Evolutionary conservation across 768 basidiomycete genomes (phyloP), one percentile per base, ranked within the genome.

Genomic region (Termitomyces sp.): DNA sequence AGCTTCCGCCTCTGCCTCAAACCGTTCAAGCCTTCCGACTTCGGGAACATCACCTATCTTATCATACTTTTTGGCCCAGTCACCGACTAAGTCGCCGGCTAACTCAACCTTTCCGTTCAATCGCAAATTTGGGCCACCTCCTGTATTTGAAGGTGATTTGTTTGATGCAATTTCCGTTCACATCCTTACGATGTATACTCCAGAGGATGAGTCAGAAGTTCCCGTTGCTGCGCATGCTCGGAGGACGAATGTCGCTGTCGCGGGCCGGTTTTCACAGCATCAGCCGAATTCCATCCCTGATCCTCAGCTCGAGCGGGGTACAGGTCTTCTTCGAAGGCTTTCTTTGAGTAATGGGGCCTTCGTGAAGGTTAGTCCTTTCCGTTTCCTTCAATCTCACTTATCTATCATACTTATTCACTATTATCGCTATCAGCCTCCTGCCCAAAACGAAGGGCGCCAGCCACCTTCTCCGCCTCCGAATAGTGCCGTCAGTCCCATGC

Each of bases 21-120:
- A 80, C 3, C 76, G 76, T 46, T 65, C 84, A 48, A 72, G 77
- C 7, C 66, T 78, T 10, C 72, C 78, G 6, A 83, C 85, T 4
- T 81, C 87, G 6, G 80, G 82, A 7, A 78, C 77, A 5, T 89
- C 89, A 4, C 90, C 90, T 47, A 86, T 90, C 54, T 71, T 91
- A 51, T 82, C 83, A 56, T 85, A 87, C 68, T 86, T 88, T 70
- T 68, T 90, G 43, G 75, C 76, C 51, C 83, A 86, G 62, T 82
- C 85, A 2, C 84, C 87, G 10, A 73, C 84, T 14, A 85, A 83
- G 64, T 64, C 76, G 0, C 71, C 75, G 14, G 64, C 65, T 45
- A 69, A 74, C 14, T 69, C 76, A 4, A 82, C 84, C 8, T 85
- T 86, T 66, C 86, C 87, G 22, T 86, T 86, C 75, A 74, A 72